Evolutionary conservation across 2,329 filamentous ascomycete species (phyloP).

Genomic region (Coleophoma cylindrospora): DNA sequence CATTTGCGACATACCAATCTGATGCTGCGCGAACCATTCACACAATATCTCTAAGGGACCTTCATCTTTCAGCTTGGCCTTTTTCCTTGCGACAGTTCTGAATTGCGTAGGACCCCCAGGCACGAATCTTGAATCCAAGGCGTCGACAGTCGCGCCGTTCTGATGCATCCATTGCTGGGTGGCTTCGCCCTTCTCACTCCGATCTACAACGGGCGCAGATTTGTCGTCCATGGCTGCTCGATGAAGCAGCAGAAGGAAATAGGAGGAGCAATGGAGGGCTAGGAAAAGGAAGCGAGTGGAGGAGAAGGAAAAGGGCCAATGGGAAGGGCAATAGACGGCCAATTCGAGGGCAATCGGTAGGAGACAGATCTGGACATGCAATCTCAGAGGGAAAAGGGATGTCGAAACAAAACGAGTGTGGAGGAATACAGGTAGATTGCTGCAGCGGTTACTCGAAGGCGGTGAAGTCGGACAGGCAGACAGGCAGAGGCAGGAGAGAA

Average conservation of each 20-base stretch:
- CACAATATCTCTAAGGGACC: constrained; percentile 55
- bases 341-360: not conserved
- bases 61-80: constrained; percentile 57
- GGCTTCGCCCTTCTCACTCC: constrained; percentile 10
- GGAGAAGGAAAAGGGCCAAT: not conserved
- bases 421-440: too few relatives aligned
- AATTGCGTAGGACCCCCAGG: constrained; percentile 3
- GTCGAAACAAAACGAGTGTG: too few relatives aligned
- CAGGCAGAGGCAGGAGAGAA: too few relatives aligned
- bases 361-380: too few relatives aligned
- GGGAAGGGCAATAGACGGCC: not conserved
- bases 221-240: constrained; percentile 12
- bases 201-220: constrained; percentile 3
- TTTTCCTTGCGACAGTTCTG: constrained; percentile 29
- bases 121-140: constrained; percentile 13
- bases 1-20: constrained; percentile 58
- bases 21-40: constrained; percentile 71
- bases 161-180: constrained; percentile 12
- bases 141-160: constrained; percentile 9
- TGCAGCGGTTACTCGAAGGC: too few relatives aligned
- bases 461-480: too few relatives aligned
- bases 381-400: too few relatives aligned
- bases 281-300: not conserved
- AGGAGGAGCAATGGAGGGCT: not conserved
- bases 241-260: not conserved